These are phyloP conservation scores for Magnusiomyces tetraspermus DNA, from an alignment of 1,139 yeast species.

Conservation along the genomic window DNA sequence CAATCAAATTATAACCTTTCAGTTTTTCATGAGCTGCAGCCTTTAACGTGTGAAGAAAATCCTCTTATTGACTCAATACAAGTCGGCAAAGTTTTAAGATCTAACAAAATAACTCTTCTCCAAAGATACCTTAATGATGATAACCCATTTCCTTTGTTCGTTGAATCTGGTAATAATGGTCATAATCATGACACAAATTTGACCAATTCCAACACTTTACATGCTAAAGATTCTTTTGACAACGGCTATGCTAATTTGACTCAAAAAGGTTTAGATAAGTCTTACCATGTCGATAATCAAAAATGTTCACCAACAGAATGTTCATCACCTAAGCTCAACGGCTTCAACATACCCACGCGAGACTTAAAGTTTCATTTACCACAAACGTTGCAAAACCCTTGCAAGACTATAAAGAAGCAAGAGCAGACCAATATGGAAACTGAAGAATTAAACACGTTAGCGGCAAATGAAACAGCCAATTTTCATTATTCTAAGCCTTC, in stretches of 20 bases:
- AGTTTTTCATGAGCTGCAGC: slow-evolving; percentile 23
- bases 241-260: slow-evolving; percentile 10
- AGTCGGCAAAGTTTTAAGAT: slow-evolving; percentile 25
- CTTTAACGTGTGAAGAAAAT: slow-evolving; percentile 28
- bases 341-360: no score
- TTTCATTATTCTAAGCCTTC: no score
- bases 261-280: slow-evolving; percentile 15
- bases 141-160: slow-evolving; percentile 5
- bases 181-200: neutral
- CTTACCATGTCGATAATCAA: neutral
- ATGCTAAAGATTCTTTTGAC: neutral
- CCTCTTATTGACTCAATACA: slow-evolving; percentile 29
- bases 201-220: slow-evolving; percentile 18
- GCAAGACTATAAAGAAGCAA: no score
- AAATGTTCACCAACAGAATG: no score
- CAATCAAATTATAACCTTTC: slow-evolving; percentile 12
- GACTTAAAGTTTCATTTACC: no score
- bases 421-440: no score
- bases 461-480: no score
- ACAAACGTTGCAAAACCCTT: no score
- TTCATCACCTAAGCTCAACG: no score
- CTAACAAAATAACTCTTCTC: slow-evolving; percentile 24
- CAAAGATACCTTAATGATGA: slow-evolving; percentile 24
- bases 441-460: no score
- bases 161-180: no score